phyloP scores from a whole-genome alignment of 176 grass and related monocot genomes.

The Themeda triandra region DNA sequence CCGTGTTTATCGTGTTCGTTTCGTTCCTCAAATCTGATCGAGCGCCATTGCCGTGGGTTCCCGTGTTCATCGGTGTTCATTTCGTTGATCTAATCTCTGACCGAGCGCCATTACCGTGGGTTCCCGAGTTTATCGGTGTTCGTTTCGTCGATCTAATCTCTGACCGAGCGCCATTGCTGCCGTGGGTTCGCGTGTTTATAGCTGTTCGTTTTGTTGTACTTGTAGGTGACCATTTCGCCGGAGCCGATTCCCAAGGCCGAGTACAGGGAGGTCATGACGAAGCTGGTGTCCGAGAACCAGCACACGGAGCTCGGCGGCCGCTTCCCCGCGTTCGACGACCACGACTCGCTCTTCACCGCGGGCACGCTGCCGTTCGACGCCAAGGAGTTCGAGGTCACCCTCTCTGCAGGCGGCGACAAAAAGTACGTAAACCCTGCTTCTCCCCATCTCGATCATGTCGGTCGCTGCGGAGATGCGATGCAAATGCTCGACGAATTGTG shows the following conservation, averaged over 20 bases:
- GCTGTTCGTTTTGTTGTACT: background rate
- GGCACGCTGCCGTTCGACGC: constrained; percentile 31
- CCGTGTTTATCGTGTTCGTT: background rate
- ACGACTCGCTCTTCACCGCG: constrained; percentile 44
- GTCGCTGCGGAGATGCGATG: background rate
- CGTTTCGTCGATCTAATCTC: background rate
- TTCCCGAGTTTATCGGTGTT: background rate
- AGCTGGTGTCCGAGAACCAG: constrained; percentile 33
- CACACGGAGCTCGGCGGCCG: constrained; percentile 23
- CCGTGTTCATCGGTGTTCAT: background rate
- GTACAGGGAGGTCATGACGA: constrained; percentile 34
- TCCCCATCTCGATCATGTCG: background rate
- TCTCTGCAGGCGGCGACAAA: background rate
- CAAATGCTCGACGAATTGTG: background rate
- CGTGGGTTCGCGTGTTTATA: background rate
- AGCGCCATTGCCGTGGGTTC: background rate
- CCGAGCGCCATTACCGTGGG: too few relatives aligned
- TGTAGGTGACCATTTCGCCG: constrained; percentile 47
- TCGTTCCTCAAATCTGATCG: background rate
- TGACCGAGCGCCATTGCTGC: background rate
- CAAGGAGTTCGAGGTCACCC: constrained; percentile 31
- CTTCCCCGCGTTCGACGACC: constrained; percentile 50
- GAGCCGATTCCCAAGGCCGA: background rate
- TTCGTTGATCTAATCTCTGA: background rate
- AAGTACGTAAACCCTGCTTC: background rate